Evolutionary conservation across 805 yeast species (phyloP).

Genomic region (Kazachstania africana): DNA sequence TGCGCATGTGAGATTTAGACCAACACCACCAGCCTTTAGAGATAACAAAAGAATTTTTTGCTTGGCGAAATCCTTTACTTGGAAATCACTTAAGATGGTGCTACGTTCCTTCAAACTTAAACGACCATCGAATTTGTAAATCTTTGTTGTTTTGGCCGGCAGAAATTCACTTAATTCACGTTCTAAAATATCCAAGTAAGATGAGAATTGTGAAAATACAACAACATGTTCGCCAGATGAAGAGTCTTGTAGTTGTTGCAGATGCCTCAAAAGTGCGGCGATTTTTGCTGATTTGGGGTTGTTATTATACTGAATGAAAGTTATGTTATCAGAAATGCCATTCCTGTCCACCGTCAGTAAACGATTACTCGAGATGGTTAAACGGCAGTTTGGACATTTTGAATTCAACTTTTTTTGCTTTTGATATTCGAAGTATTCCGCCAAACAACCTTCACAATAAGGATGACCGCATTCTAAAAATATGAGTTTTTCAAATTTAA

Average conservation of each 20-base stretch:
- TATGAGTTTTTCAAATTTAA: slow-evolving; percentile 39
- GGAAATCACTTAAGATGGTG: slow-evolving; percentile 46
- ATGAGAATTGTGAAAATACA: slow-evolving; percentile 84
- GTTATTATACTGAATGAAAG: slow-evolving; percentile 16
- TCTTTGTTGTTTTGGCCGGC: slow-evolving; percentile 15
- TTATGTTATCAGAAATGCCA: slow-evolving; percentile 3
- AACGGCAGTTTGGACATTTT: slow-evolving; percentile 72
- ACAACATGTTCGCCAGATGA: slow-evolving; percentile 63
- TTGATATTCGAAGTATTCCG: slow-evolving; percentile 67
- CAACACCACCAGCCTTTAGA: slow-evolving; percentile 90
- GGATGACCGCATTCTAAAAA: slow-evolving; percentile 74
- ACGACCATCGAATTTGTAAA: slow-evolving; percentile 76
- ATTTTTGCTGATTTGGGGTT: slow-evolving; percentile 55
- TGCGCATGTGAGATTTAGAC: slow-evolving; percentile 76
- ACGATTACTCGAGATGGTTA: slow-evolving; percentile 37
- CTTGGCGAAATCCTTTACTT: slow-evolving; percentile 18
- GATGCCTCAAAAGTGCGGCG: slow-evolving; percentile 51
- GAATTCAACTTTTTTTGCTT: slow-evolving; percentile 32
- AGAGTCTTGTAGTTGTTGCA: slow-evolving; percentile 41
- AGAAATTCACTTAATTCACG: slow-evolving; percentile 45
- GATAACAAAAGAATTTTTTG: slow-evolving; percentile 53
- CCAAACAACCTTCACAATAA: slow-evolving; percentile 61
- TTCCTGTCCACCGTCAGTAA: slow-evolving; percentile 21
- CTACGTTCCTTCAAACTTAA: slow-evolving; percentile 55
- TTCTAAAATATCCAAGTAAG: slow-evolving; percentile 67